Evolutionary conservation across 495 filamentous ascomycete genomes (phyloP), one percentile per base, ranked within the genome.

Genomic region (Talaromyces adpressus): DNA sequence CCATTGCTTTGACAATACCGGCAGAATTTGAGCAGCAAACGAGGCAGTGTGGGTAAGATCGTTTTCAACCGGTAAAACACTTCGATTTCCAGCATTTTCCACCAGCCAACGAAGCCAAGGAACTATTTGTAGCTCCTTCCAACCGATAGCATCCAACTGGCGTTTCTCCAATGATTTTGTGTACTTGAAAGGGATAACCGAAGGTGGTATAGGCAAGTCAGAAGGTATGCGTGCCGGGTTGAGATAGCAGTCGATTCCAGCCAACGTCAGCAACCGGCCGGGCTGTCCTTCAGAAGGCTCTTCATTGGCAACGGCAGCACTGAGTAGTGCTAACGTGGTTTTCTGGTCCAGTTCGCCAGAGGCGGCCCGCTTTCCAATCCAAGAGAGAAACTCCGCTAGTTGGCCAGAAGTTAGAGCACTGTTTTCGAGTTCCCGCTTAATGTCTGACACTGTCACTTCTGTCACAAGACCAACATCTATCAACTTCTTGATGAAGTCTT

Each of bases 1-100:
- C 93, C 93, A 98, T 62, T 87, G 83, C 71, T 91, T 95, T 5
- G 93, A 96, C 22, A 98, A 67, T 11, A 95, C 81, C 7, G 84
- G 81, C 23, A 99, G 77, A n/a, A 96, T 82, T 65, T 88, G 85
- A 0, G 79, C 77, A n/a, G 93, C 83, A 70, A 97, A 96, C 41
- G 83, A 79, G n/a, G 90, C 69, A 0, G 84, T 89, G 49, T 83
- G 79, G 1, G 87, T 88, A 25, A 98, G 75, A 66, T 90, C 84
- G 58, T 88, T 77, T 6, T 84, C 80, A 12, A 73, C 57, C 6
- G 77, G 65, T 5, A 86, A 71, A 30, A 75, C 63, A 53, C 67
- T 72, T 52, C 78, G 72, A 49, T 79, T 78, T 9, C 81, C 77
- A 9, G 80, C 77, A 58, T 86, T 84, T 29, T 85, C 87, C 18